Percentiles rank a stretch among this genome's conserved stretches.
Conservation (phyloP, 805 yeast species). For the Scheffersomyces stipitis region DNA sequence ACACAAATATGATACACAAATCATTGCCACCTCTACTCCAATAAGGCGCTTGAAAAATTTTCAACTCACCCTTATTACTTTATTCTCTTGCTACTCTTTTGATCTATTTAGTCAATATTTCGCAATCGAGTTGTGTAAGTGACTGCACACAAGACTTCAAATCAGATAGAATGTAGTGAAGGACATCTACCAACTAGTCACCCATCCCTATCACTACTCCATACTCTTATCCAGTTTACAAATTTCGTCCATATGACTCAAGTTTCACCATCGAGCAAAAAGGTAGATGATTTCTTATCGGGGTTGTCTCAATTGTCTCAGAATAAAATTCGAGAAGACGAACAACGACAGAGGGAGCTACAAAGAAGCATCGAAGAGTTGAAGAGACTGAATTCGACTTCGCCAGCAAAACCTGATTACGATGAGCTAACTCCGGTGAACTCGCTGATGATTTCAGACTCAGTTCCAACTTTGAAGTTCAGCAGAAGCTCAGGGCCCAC, state of each 20-base stretch:
- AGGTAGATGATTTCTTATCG: constrained; percentile 39
- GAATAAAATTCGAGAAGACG: constrained; percentile 33
- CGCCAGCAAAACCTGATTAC: constrained; percentile 16
- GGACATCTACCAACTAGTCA: no score
- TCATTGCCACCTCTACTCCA: no score
- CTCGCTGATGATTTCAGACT: background rate
- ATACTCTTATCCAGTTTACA: no score
- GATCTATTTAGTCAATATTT: no score
- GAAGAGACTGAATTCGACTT: constrained; percentile 20
- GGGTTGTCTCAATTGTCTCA: constrained; percentile 37
- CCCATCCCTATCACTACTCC: no score
- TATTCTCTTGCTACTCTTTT: no score
- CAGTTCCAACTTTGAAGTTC: constrained; percentile 16
- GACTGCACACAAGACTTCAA: no score
- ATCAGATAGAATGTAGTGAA: no score
- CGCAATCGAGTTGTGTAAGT: no score
- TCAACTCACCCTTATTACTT: no score
- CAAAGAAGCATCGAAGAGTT: constrained; percentile 32
- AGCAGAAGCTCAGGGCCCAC: constrained; percentile 11
- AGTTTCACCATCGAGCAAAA: constrained; percentile 29
- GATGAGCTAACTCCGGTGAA: constrained; percentile 1
- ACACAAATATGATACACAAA: no score
- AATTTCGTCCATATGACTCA: constrained; percentile 10
- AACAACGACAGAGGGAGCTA: constrained; percentile 32
- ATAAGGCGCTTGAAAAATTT: no score